Percentiles rank a stretch among this genome's conserved stretches.
Conservation (phyloP, 139 green algal species). For the Picochlorum sp. region DNA sequence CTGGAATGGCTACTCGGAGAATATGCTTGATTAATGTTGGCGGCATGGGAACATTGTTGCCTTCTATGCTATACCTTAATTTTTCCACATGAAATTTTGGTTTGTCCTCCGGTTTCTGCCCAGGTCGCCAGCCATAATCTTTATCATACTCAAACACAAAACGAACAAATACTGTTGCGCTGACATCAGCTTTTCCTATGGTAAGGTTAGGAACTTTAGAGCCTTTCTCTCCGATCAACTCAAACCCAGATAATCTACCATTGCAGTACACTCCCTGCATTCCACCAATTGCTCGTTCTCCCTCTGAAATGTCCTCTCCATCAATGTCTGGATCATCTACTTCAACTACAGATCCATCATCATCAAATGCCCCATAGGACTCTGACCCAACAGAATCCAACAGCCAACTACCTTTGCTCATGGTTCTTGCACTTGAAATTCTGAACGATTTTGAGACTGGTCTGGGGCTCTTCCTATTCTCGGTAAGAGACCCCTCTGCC, state of each 20-base stretch:
- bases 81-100: slow-evolving; percentile 44
- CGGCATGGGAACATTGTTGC: slow-evolving; percentile 56
- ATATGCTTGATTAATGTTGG: slow-evolving; percentile 46
- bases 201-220: slow-evolving; percentile 68
- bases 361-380: neutral
- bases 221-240: slow-evolving; percentile 62
- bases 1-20: slow-evolving; percentile 36
- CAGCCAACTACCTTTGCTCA: neutral
- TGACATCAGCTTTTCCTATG: slow-evolving; percentile 52
- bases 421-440: neutral
- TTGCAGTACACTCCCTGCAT: slow-evolving; percentile 41
- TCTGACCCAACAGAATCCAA: neutral
- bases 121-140: slow-evolving; percentile 9
- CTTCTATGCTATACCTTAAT: slow-evolving; percentile 33
- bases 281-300: neutral
- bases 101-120: slow-evolving; percentile 10
- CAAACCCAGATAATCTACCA: slow-evolving; percentile 36
- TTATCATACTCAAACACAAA: slow-evolving; percentile 41
- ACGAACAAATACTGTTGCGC: slow-evolving; percentile 31
- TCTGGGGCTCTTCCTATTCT: neutral
- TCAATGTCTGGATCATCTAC: slow-evolving; percentile 2
- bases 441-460: slow-evolving; percentile 1
- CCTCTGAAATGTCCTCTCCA: slow-evolving; percentile 1
- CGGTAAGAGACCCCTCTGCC: neutral
- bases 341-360: neutral